Evolutionary conservation across 2,329 filamentous ascomycete species (phyloP), one percentile per base, ranked within the genome.

Genomic region (Penicillium sp.): DNA sequence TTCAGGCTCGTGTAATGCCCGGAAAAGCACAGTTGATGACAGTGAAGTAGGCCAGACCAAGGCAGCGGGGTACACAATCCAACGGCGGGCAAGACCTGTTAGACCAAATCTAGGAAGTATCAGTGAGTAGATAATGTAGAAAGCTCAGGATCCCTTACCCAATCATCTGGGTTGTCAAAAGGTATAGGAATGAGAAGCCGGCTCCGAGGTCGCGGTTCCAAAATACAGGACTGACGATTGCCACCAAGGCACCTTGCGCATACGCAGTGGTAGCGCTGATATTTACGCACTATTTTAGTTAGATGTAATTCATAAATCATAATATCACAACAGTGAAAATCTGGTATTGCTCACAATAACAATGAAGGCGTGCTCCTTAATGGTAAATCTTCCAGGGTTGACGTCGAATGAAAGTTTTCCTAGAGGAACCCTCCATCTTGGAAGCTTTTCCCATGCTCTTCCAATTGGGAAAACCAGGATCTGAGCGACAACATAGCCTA

Each of bases 181-280:
- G 61, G 35, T 69, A 71, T n/a, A 71, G 49, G 44, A 71, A 71
- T 5, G 66, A 68, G 50, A 71, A 71, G 0, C 69, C 69, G 7
- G 69, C 62, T 10, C 69, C 69, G 17, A 61, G 70, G 35, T 74
- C 69, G 5, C 61, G 65, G 50, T 68, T 61, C 70, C 71, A 74
- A 45, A 69, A 74, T 2, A 69, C 64, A 10, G 69, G 70, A 48
- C 69, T 73, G 38, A 63, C 60, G 40, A 74, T 73, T 3, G 70
- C 67, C 4, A 72, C 67, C 7, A 73, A 57, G 3, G 69, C 65
- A 14, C 67, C 57, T n/a, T 55, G 54, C 7, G 69, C 67, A 22
- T 69, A 69, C 1, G 66, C 63, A 9, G 41, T 63, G 37, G 61
- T 63, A 28, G 65, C 61, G 43, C 67, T 69, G 30, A 70, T 70